Conservation (phyloP, 768 basidiomycete species). For the Psilocybe subaeruginosa region DNA sequence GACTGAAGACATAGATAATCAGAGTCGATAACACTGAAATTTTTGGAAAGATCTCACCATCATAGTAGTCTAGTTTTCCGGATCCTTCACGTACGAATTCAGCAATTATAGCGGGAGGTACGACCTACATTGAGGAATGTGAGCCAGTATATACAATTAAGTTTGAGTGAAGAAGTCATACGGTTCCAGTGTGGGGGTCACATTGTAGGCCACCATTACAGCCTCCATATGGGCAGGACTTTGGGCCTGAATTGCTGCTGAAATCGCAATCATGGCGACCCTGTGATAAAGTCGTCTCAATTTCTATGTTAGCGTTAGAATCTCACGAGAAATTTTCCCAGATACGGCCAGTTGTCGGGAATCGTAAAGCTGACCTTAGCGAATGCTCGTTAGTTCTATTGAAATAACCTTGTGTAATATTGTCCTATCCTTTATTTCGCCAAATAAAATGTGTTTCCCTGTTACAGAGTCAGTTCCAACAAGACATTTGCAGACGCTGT, state of each 20-base stretch:
- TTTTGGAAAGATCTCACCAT: constrained; percentile 41
- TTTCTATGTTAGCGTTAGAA: too few species aligned
- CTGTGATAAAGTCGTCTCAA: constrained; percentile 28
- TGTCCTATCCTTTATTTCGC: too few species aligned
- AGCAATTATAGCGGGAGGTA: constrained; percentile 68
- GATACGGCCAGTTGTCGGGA: constrained; percentile 64
- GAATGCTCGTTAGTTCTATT: constrained; percentile 17
- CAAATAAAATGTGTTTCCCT: too few species aligned
- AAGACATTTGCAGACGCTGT: too few species aligned
- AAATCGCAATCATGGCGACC: constrained; percentile 65
- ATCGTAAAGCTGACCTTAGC: constrained; percentile 49
- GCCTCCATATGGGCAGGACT: constrained; percentile 61
- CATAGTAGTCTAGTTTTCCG: constrained; percentile 55
- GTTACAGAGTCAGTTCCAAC: too few species aligned
- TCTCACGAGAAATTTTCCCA: constrained; percentile 32
- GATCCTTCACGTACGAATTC: constrained; percentile 57
- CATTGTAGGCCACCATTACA: constrained; percentile 69
- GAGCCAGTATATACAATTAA: too few species aligned
- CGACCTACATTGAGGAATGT: constrained; percentile 34
- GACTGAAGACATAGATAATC: constrained; percentile 34
- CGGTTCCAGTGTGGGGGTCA: constrained; percentile 50
- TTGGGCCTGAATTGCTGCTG: constrained; percentile 46
- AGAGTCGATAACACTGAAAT: too few species aligned
- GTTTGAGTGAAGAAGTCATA: constrained; percentile 19
- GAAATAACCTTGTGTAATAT: neutral